Base-by-base conservation (phyloP, 139 green algal genomes). In the Haematococcus sp. region DNA sequence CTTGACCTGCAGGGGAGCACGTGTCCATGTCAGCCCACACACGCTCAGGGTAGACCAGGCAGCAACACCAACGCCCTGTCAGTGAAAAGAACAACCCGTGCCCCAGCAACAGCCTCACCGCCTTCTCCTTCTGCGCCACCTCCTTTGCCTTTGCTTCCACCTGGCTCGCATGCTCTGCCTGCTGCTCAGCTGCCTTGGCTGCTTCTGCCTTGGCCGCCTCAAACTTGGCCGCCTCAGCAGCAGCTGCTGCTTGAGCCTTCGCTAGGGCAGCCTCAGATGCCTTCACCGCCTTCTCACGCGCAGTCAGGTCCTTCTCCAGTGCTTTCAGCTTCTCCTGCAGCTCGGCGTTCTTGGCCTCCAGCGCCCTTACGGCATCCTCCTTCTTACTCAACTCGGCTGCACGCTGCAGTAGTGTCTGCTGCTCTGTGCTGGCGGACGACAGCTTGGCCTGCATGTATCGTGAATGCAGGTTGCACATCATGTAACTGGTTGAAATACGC, bases 121-220 rank as follows among this genome's bases (percentile, higher is more conserved):
- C 40, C 66, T 72, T 40, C 66, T 72, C 66, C 11, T 27, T 23
- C 31, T 54, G 23, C 16, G 34, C 63, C 63, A 70, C 9, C 63
- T 70, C 63, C 63, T 70, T 54, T 11, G 31, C 63, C 43, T 59
- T 28, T 11, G 25, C 7, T 11, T 30, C 25, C 22, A 65, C 58
- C 58, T 65, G n/a, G 30, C n/a, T 30, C n/a, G 28, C 58, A 22
- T 65, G 58, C 58, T 65, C 30, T 28, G 58, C 58, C 58, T 40
- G 58, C 58, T 40, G 58, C 58, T 65, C 58, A 30, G 23, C n/a
- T 16, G 22, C 17, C 58, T 34, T 65, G 58, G n/a, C 58, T 34
- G 25, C 58, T 30, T 65, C 58, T 33, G n/a, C 25, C 25, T 65
- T 65, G 25, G 58, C 58, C 25, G 30, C n/a, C 23, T 65, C 58